A percentile compares a stretch with the other conserved stretches of the same genome.
Evolutionary conservation across 1,284 basidiomycete genomes (phyloP).

Genomic region (Heterobasidion annosum): DNA sequence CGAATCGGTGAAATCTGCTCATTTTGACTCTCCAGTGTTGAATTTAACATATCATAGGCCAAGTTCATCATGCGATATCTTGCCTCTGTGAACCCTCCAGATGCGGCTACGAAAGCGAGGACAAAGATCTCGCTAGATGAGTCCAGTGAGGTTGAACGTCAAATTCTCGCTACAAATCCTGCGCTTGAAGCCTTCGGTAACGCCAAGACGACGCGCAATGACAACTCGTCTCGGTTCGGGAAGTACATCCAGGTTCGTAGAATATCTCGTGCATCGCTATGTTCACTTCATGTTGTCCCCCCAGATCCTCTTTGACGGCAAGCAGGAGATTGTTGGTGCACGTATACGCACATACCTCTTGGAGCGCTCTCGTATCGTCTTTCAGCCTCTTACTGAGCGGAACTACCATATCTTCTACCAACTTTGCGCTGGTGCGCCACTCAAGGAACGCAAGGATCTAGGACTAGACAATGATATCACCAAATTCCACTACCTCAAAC

Average conservation of each 20-base stretch:
- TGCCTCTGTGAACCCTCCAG: constrained; percentile 91
- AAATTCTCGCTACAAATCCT: constrained; percentile 97
- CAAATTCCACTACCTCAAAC: constrained; percentile 90
- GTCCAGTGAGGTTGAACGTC: constrained; percentile 91
- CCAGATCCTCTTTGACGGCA: constrained; percentile 92
- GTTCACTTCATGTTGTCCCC: neutral
- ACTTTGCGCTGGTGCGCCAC: constrained; percentile 92
- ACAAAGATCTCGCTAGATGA: constrained; percentile 70
- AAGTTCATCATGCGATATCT: constrained; percentile 99
- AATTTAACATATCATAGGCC: constrained; percentile 39
- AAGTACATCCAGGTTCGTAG: constrained; percentile 93
- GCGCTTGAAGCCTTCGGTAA: constrained; percentile 99
- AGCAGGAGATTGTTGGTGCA: constrained; percentile 95
- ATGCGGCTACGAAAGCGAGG: constrained; percentile 51
- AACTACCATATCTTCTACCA: constrained; percentile 99
- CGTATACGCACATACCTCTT: constrained; percentile 96
- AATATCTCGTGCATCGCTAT: neutral
- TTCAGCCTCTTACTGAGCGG: constrained; percentile 93
- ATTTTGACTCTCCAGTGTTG: neutral
- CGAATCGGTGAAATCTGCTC: constrained; percentile 64
- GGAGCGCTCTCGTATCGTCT: constrained; percentile 95
- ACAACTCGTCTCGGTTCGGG: constrained; percentile 98
- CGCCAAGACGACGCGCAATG: constrained; percentile 98
- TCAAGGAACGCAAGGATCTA: constrained; percentile 92
- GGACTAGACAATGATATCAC: constrained; percentile 80